Evolutionary conservation across 768 basidiomycete species (phyloP).

Genomic region (Podaxis rugospora): DNA sequence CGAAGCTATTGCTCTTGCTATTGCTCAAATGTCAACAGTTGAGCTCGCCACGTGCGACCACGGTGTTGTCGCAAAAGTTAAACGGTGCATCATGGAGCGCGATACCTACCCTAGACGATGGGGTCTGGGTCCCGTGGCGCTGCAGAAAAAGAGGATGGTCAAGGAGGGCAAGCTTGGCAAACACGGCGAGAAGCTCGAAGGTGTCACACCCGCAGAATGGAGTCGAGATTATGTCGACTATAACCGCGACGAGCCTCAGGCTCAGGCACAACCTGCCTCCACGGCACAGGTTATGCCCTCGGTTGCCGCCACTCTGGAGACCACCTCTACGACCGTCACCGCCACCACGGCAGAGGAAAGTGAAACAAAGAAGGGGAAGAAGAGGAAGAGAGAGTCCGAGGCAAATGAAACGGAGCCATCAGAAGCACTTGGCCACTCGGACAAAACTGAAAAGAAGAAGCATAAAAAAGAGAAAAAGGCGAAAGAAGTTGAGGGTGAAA

Average conservation of each 20-base stretch:
- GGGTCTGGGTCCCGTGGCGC: conserved; percentile 96
- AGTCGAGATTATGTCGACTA: conserved; percentile 93
- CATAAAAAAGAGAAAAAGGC: conserved; percentile 63
- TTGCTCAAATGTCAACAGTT: conserved; percentile 98
- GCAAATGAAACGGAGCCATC: conserved; percentile 37
- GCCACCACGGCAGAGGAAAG: conserved; percentile 20
- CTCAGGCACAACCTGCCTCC: conserved; percentile 9
- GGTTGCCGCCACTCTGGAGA: conserved; percentile 20
- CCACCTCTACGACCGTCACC: conserved; percentile 19
- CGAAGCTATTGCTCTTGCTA: conserved; percentile 91
- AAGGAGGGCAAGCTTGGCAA: conserved; percentile 98
- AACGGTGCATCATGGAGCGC: conserved; percentile 99
- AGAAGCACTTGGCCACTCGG: conserved; percentile 36
- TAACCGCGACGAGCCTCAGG: conserved; percentile 51
- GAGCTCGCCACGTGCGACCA: conserved; percentile 98
- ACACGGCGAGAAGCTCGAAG: conserved; percentile 85
- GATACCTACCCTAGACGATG: conserved; percentile 97
- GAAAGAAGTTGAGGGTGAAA: conserved; percentile 39
- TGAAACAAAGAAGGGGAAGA: conserved; percentile 65
- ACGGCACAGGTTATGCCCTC: conserved; percentile 37
- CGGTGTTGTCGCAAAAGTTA: conserved; percentile 98
- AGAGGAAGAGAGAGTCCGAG: conserved; percentile 79
- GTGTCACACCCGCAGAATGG: conserved; percentile 89
- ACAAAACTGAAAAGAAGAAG: conserved; percentile 53
- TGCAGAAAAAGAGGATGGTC: conserved; percentile 97